Evolutionary conservation across 2,329 filamentous ascomycete genomes (phyloP).

Genomic region (Monosporascus sp.): DNA sequence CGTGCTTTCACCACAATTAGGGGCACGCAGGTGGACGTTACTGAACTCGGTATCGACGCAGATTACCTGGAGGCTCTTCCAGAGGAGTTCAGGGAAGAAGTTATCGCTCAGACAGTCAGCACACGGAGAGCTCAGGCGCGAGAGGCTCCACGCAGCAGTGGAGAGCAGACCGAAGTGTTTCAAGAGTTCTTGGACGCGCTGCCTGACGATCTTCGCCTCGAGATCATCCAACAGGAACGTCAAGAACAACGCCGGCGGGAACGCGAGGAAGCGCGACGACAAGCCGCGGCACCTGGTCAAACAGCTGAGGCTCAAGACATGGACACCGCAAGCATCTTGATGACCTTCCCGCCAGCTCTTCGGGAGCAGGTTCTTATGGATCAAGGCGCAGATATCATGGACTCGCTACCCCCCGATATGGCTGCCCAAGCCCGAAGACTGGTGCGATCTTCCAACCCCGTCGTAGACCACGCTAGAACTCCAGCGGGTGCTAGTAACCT

Average conservation of each 20-base stretch:
- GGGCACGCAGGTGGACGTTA: constrained; percentile 87
- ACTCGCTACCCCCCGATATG: constrained; percentile 77
- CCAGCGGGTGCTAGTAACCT: constrained; percentile 24
- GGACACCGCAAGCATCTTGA: constrained; percentile 87
- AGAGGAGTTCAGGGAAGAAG: constrained; percentile 92
- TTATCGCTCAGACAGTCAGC: constrained; percentile 85
- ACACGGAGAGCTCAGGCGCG: constrained; percentile 74
- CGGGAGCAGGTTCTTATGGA: constrained; percentile 86
- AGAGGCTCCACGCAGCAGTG: constrained; percentile 58
- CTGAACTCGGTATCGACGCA: constrained; percentile 85
- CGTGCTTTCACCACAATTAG: constrained; percentile 79
- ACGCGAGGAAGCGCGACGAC: constrained; percentile 72
- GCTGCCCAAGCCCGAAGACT: constrained; percentile 79
- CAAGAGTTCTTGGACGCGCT: constrained; percentile 91
- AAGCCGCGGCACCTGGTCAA: constrained; percentile 53
- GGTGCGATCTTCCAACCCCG: constrained; percentile 31
- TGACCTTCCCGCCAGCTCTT: constrained; percentile 79
- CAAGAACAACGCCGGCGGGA: constrained; percentile 83
- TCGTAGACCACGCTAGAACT: constrained; percentile 35
- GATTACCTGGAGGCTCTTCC: constrained; percentile 97
- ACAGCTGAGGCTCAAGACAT: constrained; percentile 57
- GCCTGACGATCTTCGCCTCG: constrained; percentile 81
- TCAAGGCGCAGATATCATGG: constrained; percentile 82
- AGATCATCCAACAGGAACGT: constrained; percentile 86
- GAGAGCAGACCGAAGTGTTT: constrained; percentile 78